Evolutionary conservation across 164 flowering plant species (phyloP), one percentile per base, ranked within the genome.

Genomic region (Macadamia integrifolia): DNA sequence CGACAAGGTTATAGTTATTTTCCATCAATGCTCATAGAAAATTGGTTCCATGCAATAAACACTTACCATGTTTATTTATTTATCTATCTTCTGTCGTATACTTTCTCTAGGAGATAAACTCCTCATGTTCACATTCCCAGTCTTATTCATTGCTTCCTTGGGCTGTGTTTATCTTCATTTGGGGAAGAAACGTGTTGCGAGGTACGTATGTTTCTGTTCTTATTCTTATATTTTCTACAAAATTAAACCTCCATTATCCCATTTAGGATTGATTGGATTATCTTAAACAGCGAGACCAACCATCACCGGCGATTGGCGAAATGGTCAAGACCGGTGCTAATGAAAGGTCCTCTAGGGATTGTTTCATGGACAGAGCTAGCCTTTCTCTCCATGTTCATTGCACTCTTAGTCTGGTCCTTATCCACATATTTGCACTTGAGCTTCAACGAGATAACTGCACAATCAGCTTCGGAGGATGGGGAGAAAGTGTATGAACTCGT

Each of bases 341-440:
- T 86, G 60, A 87, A 78, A 73, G 98, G 96, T 0, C 91, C 98
- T 0, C 73, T 92, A 17, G 98, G 98, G 49, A 80, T 88, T 31
- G 88, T 92, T 60, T 76, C 86, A 0, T 60, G 76, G 63, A 80
- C 68, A 18, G 96, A 92, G 77, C 65, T 88, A 5, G 67, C 78
- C 57, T 80, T 89, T 60, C 74, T 86, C 50, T 10, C 65, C 63
- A 88, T 90, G 90, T 92, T 92, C 68, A 68, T 90, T 1, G 87
- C 85, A 8, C 89, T 92, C 58, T 71, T 86, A 49, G 58, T 87
- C 61, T 92, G 96, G 96, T 83, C 83, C 3, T 79, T 86, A 49
- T 66, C 82, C 9, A 75, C 67, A 17, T 84, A 80, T 29, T 7
- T 92, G 9, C 70, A 67, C 31, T 58, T 69, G 69, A 48, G 80